Conservation (phyloP, 169 alveolate genomes). For the Fabrea salina region DNA sequence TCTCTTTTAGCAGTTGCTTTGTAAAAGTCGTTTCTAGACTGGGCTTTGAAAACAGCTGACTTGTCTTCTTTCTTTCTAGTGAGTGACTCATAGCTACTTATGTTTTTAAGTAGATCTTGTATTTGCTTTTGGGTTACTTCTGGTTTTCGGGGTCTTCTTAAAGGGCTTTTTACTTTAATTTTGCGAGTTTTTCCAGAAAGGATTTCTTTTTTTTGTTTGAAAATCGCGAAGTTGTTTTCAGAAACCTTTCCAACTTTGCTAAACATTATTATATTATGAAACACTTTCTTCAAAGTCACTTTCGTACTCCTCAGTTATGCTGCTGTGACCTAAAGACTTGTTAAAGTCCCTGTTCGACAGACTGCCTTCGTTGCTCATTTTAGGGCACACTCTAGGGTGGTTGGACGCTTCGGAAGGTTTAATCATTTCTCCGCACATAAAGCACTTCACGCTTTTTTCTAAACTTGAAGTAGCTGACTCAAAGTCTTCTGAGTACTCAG, state of each 20-base stretch:
- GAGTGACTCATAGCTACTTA: no score
- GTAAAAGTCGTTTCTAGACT: constrained; percentile 5
- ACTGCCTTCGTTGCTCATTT: neutral
- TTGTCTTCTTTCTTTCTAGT: no score
- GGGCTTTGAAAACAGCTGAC: neutral
- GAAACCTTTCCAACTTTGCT: neutral
- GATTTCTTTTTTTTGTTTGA: neutral
- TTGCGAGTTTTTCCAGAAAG: no score
- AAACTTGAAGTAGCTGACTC: neutral
- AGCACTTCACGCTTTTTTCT: constrained; percentile 1
- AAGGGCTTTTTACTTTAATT: no score
- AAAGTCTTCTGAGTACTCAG: constrained; percentile 17
- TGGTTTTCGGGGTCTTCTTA: no score
- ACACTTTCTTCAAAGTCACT: constrained; percentile 31
- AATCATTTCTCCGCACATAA: neutral
- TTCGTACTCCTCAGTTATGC: constrained; percentile 21
- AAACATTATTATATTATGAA: neutral
- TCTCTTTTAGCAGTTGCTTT: neutral
- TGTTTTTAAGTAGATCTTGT: no score
- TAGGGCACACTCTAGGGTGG: constrained; percentile 5
- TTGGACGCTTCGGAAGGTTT: neutral
- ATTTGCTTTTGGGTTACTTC: no score
- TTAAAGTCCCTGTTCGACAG: neutral
- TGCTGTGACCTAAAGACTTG: neutral
- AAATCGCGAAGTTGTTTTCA: neutral